A percentile compares a stretch with the other conserved stretches of the same genome.
These are phyloP conservation scores for Hanseniaspora uvarum DNA, from an alignment of 1,139 yeast species.

Conservation along the genomic window DNA sequence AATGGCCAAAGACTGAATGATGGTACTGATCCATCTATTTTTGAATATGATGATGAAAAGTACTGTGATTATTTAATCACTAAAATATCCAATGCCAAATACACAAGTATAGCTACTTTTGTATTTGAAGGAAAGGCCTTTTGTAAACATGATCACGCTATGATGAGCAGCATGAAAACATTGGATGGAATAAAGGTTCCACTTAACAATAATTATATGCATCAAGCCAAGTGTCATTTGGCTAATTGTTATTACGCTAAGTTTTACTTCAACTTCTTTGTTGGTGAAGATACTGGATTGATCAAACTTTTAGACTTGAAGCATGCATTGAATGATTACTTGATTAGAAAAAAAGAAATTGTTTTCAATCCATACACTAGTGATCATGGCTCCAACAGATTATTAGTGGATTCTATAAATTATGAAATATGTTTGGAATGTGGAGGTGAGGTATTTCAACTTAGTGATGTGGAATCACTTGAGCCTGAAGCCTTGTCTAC, in stretches of 20 bases:
- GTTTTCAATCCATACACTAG: slow-evolving; percentile 19
- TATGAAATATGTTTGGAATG: slow-evolving; percentile 36
- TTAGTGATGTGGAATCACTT: slow-evolving; percentile 29
- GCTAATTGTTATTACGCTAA: slow-evolving; percentile 10
- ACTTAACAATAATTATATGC: neutral
- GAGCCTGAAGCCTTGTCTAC: slow-evolving; percentile 24
- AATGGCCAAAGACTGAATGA: slow-evolving; percentile 10
- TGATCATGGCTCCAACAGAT: neutral
- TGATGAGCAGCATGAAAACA: neutral
- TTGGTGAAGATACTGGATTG: slow-evolving; percentile 55
- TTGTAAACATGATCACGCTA: slow-evolving; percentile 5
- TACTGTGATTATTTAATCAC: slow-evolving; percentile 14
- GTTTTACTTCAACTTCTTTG: slow-evolving; percentile 8
- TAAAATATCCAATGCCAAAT: slow-evolving; percentile 3
- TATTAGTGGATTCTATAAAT: slow-evolving; percentile 31
- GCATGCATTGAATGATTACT: slow-evolving; percentile 55
- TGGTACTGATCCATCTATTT: slow-evolving; percentile 1
- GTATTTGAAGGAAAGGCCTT: slow-evolving; percentile 1
- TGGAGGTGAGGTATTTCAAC: slow-evolving; percentile 34
- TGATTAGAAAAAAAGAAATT: slow-evolving; percentile 38
- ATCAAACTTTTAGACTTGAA: slow-evolving; percentile 56
- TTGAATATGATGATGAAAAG: neutral
- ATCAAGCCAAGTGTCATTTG: neutral
- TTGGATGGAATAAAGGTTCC: neutral
- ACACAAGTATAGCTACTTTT: neutral